These are phyloP conservation scores for Trifolium subterraneum DNA, from an alignment of 306 rosid genomes.

Conservation along the genomic window DNA sequence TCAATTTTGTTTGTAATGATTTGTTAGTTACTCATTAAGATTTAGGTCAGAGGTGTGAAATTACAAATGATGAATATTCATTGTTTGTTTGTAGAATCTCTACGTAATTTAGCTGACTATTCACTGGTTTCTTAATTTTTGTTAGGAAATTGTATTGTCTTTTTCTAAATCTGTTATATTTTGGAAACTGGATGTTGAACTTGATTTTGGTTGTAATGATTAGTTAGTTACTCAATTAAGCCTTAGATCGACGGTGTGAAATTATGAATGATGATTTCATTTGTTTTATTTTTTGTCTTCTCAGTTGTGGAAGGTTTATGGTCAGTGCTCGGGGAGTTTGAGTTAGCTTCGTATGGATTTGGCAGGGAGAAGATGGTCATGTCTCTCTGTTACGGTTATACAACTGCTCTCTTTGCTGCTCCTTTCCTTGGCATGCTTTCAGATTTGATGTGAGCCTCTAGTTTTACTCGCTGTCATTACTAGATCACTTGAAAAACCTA, in stretches of 20 bases:
- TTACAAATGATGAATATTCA: slow-evolving; percentile 27
- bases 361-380: slow-evolving; percentile 63
- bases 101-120: background rate
- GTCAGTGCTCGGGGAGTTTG: slow-evolving; percentile 80
- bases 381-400: slow-evolving; percentile 73
- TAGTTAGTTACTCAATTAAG: slow-evolving; percentile 25
- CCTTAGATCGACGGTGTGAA: slow-evolving; percentile 40
- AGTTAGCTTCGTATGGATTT: slow-evolving; percentile 67
- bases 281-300: slow-evolving; percentile 14
- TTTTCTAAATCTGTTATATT: slow-evolving; percentile 21
- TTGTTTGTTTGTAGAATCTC: background rate
- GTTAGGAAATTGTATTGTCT: slow-evolving; percentile 9
- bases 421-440: slow-evolving; percentile 76
- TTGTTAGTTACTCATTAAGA: slow-evolving; percentile 28
- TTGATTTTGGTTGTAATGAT: slow-evolving; percentile 20
- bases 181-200: background rate
- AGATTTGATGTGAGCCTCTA: slow-evolving; percentile 72
- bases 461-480: slow-evolving; percentile 31
- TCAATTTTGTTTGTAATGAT: slow-evolving; percentile 11
- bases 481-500: slow-evolving; percentile 9
- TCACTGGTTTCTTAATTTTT: background rate
- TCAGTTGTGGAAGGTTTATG: slow-evolving; percentile 85
- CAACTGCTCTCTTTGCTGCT: slow-evolving; percentile 68
- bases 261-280: slow-evolving; percentile 39
- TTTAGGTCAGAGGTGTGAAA: slow-evolving; percentile 39